Conservation (phyloP, 2,329 filamentous ascomycete genomes). For the Cladorrhinum sp. region DNA sequence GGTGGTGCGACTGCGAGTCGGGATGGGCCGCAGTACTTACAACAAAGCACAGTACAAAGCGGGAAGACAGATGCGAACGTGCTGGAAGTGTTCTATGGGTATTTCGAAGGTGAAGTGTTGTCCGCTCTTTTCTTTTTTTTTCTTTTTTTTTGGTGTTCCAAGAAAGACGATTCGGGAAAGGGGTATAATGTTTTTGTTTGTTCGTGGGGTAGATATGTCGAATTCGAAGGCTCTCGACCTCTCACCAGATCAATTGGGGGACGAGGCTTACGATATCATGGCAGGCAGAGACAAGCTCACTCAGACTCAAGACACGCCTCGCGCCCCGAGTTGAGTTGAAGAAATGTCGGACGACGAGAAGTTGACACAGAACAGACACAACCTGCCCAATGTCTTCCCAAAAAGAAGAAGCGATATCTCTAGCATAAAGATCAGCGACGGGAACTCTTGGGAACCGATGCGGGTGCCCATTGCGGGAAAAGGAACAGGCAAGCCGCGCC, state of each 20-base stretch:
- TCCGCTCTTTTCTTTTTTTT: too few species aligned
- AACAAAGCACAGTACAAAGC: conserved; percentile 4
- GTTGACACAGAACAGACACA: too few species aligned
- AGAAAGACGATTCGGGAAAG: conserved; percentile 15
- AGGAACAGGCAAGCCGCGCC: conserved; percentile 28
- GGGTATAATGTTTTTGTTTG: conserved; percentile 9
- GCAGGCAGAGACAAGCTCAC: conserved; percentile 20
- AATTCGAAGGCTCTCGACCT: conserved; percentile 24
- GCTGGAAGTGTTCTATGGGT: too few species aligned
- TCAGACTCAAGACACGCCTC: conserved; percentile 4
- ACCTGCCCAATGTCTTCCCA: too few species aligned
- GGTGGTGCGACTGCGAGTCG: conserved; percentile 20
- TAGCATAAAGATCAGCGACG: conserved; percentile 26
- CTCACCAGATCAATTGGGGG: conserved; percentile 30
- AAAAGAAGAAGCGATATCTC: not conserved
- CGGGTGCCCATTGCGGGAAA: conserved; percentile 36
- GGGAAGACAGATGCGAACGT: not conserved
- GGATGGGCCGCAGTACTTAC: conserved; percentile 14
- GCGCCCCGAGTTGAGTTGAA: conserved; percentile 11
- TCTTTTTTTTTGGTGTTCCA: not conserved
- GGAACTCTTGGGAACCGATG: conserved; percentile 25
- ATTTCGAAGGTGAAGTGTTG: too few species aligned
- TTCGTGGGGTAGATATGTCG: conserved; percentile 3
- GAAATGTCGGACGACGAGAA: not conserved
- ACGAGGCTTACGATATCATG: conserved; percentile 34